These are phyloP conservation scores for Aspergillus phoenicis DNA, from an alignment of 2,329 filamentous ascomycete species.

Conservation along the genomic window DNA sequence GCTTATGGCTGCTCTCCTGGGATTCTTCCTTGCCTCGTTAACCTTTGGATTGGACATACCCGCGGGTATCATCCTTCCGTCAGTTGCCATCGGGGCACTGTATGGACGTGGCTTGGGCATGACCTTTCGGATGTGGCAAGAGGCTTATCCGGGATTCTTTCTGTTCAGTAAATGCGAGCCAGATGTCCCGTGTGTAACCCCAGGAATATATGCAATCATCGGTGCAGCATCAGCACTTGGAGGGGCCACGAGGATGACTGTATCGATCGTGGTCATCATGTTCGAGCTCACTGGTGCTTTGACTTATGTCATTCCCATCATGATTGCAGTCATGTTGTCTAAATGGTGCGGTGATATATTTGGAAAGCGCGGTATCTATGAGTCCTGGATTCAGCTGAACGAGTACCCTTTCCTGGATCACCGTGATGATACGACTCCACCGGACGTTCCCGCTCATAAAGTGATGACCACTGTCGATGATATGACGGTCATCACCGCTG, in stretches of 20 bases:
- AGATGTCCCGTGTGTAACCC: conserved; percentile 84
- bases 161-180: conserved; percentile 80
- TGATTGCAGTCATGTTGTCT: conserved; percentile 97
- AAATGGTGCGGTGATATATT: conserved; percentile 99
- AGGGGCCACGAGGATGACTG: conserved; percentile 92
- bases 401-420: conserved; percentile 96
- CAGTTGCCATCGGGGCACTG: conserved; percentile 91
- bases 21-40: conserved; percentile 80
- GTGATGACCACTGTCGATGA: conserved; percentile 94
- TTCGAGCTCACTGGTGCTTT: conserved; percentile 96
- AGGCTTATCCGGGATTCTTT: conserved; percentile 73
- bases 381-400: conserved; percentile 95
- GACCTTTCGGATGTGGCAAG: conserved; percentile 84
- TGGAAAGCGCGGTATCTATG: conserved; percentile 90
- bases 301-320: conserved; percentile 95
- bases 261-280: conserved; percentile 98
- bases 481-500: conserved; percentile 81
- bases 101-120: conserved; percentile 88
- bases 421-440: conserved; percentile 74
- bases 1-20: conserved; percentile 77
- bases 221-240: conserved; percentile 92
- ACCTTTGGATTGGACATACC: conserved; percentile 95
- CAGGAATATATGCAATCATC: conserved; percentile 94
- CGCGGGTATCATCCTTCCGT: conserved; percentile 92
- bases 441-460: conserved; percentile 81